These are phyloP conservation scores for Mariannaea elegans DNA, from an alignment of 2,329 filamentous ascomycete genomes.

Conservation along the genomic window DNA sequence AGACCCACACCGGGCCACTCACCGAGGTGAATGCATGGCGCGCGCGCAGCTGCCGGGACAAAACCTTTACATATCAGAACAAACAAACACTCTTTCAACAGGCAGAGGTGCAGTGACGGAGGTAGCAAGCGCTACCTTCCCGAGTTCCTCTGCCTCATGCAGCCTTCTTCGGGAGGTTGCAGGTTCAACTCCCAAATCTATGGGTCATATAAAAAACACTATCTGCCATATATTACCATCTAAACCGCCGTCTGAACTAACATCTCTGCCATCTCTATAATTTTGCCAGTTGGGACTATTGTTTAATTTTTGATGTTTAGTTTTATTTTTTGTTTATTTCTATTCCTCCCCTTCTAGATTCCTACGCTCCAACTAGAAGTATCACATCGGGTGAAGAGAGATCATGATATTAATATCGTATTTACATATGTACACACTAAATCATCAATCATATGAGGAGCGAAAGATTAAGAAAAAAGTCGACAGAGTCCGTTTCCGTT, in stretches of 20 bases:
- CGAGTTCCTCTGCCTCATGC: not conserved
- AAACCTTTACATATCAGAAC: not conserved
- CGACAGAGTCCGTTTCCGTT: not conserved
- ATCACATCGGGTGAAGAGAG: no score
- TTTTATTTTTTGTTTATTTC: no score
- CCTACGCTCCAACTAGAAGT: no score
- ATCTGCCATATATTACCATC: not conserved
- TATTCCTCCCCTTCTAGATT: no score
- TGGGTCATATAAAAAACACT: not conserved
- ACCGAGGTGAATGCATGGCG: no score
- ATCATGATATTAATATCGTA: not conserved
- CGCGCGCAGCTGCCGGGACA: no score
- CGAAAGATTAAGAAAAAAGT: not conserved
- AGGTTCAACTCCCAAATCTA: constrained; percentile 5
- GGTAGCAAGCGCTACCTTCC: not conserved
- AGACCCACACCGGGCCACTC: not conserved
- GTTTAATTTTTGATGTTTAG: not conserved
- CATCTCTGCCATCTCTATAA: constrained; percentile 18
- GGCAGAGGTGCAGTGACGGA: not conserved
- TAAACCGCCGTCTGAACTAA: not conserved
- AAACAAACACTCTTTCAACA: not conserved
- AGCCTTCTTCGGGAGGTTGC: not conserved
- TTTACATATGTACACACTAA: not conserved
- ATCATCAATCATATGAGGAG: no score
- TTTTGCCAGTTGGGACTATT: not conserved